Evolutionary conservation across 192 early-diverging fungal genomes (phyloP).

Genomic region (Coemansia sp.): DNA sequence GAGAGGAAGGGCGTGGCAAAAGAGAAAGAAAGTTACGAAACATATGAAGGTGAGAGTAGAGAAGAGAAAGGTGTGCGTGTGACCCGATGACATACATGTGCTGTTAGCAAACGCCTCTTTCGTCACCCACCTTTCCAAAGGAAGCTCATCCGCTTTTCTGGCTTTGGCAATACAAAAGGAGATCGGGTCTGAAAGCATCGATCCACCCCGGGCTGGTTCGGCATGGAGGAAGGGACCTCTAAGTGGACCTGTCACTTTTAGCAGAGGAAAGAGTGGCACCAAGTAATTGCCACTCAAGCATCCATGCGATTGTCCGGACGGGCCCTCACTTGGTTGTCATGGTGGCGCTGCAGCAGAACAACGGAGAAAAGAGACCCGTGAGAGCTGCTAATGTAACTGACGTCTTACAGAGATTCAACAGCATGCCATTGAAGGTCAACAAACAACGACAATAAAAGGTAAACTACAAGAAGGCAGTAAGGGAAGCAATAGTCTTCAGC

Average conservation of each 20-base stretch:
- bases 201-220: slow-evolving; percentile 1
- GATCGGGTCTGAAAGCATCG: neutral
- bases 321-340: neutral
- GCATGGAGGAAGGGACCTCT: neutral
- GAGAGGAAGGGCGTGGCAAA: neutral
- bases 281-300: neutral
- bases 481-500: neutral
- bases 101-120: neutral
- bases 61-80: neutral
- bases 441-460: neutral
- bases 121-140: neutral
- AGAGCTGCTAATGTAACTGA: neutral
- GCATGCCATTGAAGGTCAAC: slow-evolving; percentile 1
- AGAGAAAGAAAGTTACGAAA: neutral
- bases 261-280: slow-evolving; percentile 1
- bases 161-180: neutral
- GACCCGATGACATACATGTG: neutral
- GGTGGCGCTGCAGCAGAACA: slow-evolving; percentile 3
- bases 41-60: neutral
- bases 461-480: slow-evolving; percentile 1
- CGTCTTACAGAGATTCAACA: neutral
- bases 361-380: slow-evolving; percentile 1
- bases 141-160: neutral
- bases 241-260: neutral
- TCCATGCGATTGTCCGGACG: neutral